Evolutionary conservation across 805 yeast species (phyloP), one percentile per base, ranked within the genome.

Genomic region (Candida oleophila): DNA sequence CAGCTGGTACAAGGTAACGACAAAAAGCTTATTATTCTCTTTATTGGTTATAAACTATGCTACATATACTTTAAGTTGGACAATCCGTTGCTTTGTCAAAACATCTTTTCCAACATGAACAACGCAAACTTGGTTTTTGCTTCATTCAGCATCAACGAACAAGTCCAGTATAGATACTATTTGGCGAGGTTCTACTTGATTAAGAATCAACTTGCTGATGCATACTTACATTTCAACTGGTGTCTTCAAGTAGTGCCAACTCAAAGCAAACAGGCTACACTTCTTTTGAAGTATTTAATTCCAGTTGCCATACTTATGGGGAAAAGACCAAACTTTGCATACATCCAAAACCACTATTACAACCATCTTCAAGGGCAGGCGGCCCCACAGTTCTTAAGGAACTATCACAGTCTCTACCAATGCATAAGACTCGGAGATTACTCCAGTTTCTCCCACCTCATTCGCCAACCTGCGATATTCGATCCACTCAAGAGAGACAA

Each of bases 61-160:
- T 71, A 77, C 46, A 63, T 80, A 4, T 85, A 84, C 59, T 82
- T 79, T 56, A 65, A 61, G 35, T 73, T 82, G 19, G 76, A 71
- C 25, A 79, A 77, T 25, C 85, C 86, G 4, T 66, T 81, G 52
- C 62, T 81, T 15, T 82, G 87, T 61, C 73, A 81, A 32, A 81
- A 82, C 53, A 80, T 82, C 35, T 81, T 81, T 55, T 74, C 83
- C 30, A 82, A 82, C 58, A 76, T 82, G 68, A 79, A 76, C 53
- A 77, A 78, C 41, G 69, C 82, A 16, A 65, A 68, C 20, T 62
- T 82, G 35, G 69, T 67, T 35, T 71, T 73, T 44, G 52, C 51
- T 2, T 60, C 66, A n/a, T 80, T 73, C 36, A 58, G 71, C 3
- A 66, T 55, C 37, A 60, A 71, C 15, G 80, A 79, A 50, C 73